These are phyloP conservation scores for Spathaspora arborariae DNA, from an alignment of 805 yeast species.

Conservation along the genomic window DNA sequence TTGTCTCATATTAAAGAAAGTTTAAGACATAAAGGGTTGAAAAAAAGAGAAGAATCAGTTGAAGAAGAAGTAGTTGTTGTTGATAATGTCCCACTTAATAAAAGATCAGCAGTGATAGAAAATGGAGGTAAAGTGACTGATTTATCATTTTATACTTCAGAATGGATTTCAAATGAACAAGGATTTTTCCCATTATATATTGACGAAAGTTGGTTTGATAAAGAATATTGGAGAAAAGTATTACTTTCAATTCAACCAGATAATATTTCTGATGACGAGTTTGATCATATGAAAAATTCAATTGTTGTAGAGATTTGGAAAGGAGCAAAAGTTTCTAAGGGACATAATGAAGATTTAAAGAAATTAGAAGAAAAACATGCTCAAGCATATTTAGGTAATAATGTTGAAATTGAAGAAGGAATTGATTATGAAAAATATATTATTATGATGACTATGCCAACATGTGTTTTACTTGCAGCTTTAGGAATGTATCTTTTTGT, in stretches of 20 bases:
- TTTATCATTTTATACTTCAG: conserved; percentile 60
- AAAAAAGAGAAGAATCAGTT: conserved; percentile 27
- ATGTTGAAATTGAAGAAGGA: conserved; percentile 40
- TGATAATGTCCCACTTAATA: conserved; percentile 5
- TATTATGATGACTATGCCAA: conserved; percentile 65
- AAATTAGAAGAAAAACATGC: conserved; percentile 29
- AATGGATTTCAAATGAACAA: conserved; percentile 59
- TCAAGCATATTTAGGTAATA: conserved; percentile 13
- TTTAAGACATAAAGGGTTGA: conserved; percentile 52
- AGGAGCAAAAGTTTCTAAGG: conserved; percentile 53
- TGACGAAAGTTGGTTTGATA: conserved; percentile 57
- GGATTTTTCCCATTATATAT: conserved; percentile 67
- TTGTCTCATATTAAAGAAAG: conserved; percentile 61
- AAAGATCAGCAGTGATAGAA: conserved; percentile 34
- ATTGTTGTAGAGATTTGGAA: conserved; percentile 45
- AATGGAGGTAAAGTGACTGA: conserved; percentile 31
- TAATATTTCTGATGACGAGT: conserved; percentile 60
- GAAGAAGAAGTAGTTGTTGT: background rate
- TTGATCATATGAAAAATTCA: conserved; percentile 44
- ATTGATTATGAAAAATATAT: conserved; percentile 56
- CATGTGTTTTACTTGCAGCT: conserved; percentile 56
- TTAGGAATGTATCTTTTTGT: conserved; percentile 65
- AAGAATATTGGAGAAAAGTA: conserved; percentile 50
- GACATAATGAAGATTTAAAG: conserved; percentile 40
- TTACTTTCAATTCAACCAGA: conserved; percentile 74